Conservation (phyloP, 2,329 filamentous ascomycete species). For the Myotisia sp. region DNA sequence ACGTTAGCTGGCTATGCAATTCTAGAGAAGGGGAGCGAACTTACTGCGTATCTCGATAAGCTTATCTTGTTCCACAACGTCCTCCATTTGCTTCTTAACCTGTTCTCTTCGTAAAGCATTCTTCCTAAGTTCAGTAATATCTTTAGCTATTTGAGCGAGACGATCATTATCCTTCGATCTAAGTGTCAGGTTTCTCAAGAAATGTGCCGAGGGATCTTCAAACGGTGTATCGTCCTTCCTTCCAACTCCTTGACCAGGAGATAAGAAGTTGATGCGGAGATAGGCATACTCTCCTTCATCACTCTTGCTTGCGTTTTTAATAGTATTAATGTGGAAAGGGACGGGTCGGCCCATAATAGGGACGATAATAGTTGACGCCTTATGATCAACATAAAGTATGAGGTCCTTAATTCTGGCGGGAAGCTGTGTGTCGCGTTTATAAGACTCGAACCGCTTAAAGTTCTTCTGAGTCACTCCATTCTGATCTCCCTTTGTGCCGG, state of each 20-base stretch:
- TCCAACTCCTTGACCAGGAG: conserved; percentile 90
- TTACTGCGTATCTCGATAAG: conserved; percentile 82
- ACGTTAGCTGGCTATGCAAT: conserved; percentile 30
- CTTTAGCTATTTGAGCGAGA: conserved; percentile 77
- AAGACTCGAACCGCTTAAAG: conserved; percentile 98
- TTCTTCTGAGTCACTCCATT: conserved; percentile 93
- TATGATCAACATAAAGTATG: conserved; percentile 77
- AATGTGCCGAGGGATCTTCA: conserved; percentile 89
- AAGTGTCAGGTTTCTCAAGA: conserved; percentile 89
- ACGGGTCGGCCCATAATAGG: conserved; percentile 96
- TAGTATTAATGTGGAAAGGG: conserved; percentile 93
- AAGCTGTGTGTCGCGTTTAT: conserved; percentile 93
- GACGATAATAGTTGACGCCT: conserved; percentile 78
- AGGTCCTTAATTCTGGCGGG: conserved; percentile 70
- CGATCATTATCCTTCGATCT: conserved; percentile 77
- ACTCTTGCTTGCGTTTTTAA: conserved; percentile 98
- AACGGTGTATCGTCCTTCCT: conserved; percentile 96
- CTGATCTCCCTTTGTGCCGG: conserved; percentile 67
- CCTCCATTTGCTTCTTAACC: conserved; percentile 98
- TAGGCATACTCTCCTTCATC: conserved; percentile 91
- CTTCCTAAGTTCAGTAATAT: conserved; percentile 94
- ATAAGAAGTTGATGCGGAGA: conserved; percentile 91
- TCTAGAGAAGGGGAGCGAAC: conserved; percentile 16
- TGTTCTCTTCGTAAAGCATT: conserved; percentile 83
- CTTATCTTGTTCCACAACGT: conserved; percentile 98